Evolutionary conservation across 768 basidiomycete species (phyloP), one percentile per base, ranked within the genome.

Genomic region (Boletus huronensis): DNA sequence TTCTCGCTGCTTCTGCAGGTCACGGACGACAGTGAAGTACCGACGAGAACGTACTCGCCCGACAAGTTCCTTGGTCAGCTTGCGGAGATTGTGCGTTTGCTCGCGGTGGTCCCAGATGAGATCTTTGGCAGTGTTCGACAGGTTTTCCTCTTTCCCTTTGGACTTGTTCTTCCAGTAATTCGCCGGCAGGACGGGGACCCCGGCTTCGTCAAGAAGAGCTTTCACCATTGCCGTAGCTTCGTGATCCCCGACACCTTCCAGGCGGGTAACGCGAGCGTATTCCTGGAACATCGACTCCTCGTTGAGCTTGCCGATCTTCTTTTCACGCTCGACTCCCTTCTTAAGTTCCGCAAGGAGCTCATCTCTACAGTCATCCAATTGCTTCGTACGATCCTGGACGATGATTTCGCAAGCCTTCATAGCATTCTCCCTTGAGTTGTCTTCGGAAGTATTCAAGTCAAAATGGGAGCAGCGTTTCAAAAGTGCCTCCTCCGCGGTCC

Each of bases 401-500:
- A 98, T 96, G 61, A 92, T 82, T 58, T 98, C 91, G 70, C 95
- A 97, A 4, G 94, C 92, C 63, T 88, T 88, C 82, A 90, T 87
- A 0, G 95, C 93, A 58, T 94, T 82, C 56, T 81, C 80, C 53
- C 75, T 75, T 31, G 77, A 79, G 58, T 79, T 82, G 16, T 54
- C 58, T 9, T 66, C 66, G 28, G 70, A 66, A n/a, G 81, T 82
- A 51, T 92, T 90, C 32, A 94, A 77, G 60, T 93, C 91, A 70
- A 96, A 98, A 68, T 96, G 94, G 6, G 94, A 95, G 67, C 93
- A 96, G 36, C 95, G 88, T 67, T 98, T 98, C 54, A 98, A 79
- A 11, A 98, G 80, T 2, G 94, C 93, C 74, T 97, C 93, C 65
- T 93, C 91, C 3, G 91, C 91, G 57, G 91, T 82, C 61, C 91